These are phyloP conservation scores for Moniliella sp. DNA, from an alignment of 1,284 basidiomycete genomes.

Conservation along the genomic window DNA sequence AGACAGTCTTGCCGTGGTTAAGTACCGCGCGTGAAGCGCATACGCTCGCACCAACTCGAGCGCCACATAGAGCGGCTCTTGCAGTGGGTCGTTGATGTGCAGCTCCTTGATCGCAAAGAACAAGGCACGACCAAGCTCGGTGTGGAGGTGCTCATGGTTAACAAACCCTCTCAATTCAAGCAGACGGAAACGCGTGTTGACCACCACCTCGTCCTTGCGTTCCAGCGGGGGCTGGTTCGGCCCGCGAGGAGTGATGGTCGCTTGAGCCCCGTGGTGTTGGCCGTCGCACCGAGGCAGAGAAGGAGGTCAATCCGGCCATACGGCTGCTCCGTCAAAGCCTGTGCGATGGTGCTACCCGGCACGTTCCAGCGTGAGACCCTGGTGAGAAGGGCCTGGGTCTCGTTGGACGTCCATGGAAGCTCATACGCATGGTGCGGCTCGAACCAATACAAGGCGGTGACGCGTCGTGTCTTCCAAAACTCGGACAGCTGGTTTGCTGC, in stretches of 20 bases:
- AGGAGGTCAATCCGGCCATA: conserved; percentile 94
- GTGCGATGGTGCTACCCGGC: conserved; percentile 61
- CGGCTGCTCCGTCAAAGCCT: conserved; percentile 82
- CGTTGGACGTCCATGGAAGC: too few species aligned
- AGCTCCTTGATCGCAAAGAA: conserved; percentile 55
- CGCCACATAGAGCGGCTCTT: conserved; percentile 74
- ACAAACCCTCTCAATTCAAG: conserved; percentile 87
- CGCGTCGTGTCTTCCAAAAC: conserved; percentile 20
- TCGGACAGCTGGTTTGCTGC: conserved; percentile 2
- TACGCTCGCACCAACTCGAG: conserved; percentile 72
- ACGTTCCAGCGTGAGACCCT: conserved; percentile 83
- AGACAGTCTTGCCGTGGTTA: conserved; percentile 38
- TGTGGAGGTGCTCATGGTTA: conserved; percentile 63
- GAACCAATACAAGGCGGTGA: conserved; percentile 23
- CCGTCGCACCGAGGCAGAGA: conserved; percentile 67
- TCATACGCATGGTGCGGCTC: too few species aligned
- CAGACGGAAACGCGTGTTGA: conserved; percentile 94
- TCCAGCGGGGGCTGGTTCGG: conserved; percentile 41
- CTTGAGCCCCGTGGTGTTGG: conserved; percentile 13
- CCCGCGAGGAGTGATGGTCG: conserved; percentile 15
- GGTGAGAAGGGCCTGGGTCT: conserved; percentile 66
- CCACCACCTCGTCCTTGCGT: conserved; percentile 94
- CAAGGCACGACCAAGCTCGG: conserved; percentile 63
- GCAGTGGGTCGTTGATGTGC: conserved; percentile 86
- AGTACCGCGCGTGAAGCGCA: conserved; percentile 77